These are phyloP conservation scores for Paxillus ammoniavirescens DNA, from an alignment of 768 basidiomycete species.

Conservation along the genomic window DNA sequence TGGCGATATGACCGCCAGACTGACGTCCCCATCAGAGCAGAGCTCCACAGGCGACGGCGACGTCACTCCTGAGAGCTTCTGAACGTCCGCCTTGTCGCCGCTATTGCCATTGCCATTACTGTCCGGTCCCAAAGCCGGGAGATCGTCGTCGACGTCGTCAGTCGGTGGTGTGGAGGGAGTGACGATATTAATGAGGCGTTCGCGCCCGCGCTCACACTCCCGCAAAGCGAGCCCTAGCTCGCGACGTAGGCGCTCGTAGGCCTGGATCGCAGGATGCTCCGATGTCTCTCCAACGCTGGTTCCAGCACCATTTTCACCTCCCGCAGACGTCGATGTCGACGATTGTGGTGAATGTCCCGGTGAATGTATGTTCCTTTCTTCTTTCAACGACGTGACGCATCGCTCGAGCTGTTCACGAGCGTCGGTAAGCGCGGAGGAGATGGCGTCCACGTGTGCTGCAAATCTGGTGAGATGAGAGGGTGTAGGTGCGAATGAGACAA, in stretches of 20 bases:
- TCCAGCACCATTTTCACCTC: not conserved
- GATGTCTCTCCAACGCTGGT: slow-evolving; percentile 13
- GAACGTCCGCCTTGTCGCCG: slow-evolving; percentile 26
- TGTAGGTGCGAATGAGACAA: slow-evolving; percentile 66
- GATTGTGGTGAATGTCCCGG: slow-evolving; percentile 19
- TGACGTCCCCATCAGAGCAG: slow-evolving; percentile 1
- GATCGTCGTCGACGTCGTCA: slow-evolving; percentile 53
- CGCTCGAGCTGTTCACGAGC: slow-evolving; percentile 65
- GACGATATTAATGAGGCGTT: slow-evolving; percentile 57
- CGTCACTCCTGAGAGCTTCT: slow-evolving; percentile 39
- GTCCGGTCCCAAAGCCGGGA: not conserved
- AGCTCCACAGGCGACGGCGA: not conserved
- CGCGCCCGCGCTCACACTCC: slow-evolving; percentile 80
- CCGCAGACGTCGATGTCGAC: slow-evolving; percentile 10
- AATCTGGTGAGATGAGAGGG: slow-evolving; percentile 69
- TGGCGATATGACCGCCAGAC: slow-evolving; percentile 10
- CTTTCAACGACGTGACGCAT: slow-evolving; percentile 58
- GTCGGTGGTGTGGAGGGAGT: slow-evolving; percentile 38
- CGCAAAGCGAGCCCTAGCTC: slow-evolving; percentile 77
- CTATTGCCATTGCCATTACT: not conserved
- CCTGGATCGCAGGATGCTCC: slow-evolving; percentile 54
- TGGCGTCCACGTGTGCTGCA: slow-evolving; percentile 69
- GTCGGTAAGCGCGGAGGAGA: slow-evolving; percentile 66
- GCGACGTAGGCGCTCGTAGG: slow-evolving; percentile 72
- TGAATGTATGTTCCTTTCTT: slow-evolving; percentile 23